Evolutionary conservation across 2,329 filamentous ascomycete species (phyloP).

Genomic region (Aspergillus candidus): DNA sequence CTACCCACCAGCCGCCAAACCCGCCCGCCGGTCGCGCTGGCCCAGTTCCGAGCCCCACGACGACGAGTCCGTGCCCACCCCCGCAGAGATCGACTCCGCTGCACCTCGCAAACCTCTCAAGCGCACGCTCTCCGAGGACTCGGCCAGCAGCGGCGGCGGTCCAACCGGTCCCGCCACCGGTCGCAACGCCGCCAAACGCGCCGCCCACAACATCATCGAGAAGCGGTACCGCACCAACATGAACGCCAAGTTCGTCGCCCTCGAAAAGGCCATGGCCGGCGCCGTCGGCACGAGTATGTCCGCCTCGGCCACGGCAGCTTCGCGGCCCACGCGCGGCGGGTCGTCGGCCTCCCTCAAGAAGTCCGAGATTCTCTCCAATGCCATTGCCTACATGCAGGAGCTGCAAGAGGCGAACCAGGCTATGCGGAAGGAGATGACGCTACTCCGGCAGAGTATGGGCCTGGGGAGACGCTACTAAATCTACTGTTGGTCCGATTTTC

Average conservation of each 20-base stretch:
- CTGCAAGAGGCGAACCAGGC: slow-evolving; percentile 31
- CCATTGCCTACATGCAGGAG: slow-evolving; percentile 31
- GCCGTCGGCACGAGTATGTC: slow-evolving; percentile 5
- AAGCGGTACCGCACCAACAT: slow-evolving; percentile 40
- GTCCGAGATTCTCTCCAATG: slow-evolving; percentile 33
- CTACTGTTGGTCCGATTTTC: no score
- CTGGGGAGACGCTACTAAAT: no score
- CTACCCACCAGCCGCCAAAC: slow-evolving; percentile 3
- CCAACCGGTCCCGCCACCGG: slow-evolving; percentile 10
- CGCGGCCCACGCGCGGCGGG: slow-evolving; percentile 20
- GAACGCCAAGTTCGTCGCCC: slow-evolving; percentile 37
- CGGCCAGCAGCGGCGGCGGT: slow-evolving; percentile 16
- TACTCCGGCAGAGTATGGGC: slow-evolving; percentile 23
- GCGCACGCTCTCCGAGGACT: slow-evolving; percentile 23
- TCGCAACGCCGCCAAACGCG: slow-evolving; percentile 35
- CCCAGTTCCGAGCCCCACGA: slow-evolving; percentile 27
- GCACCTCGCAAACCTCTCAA: slow-evolving; percentile 9
- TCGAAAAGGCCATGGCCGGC: slow-evolving; percentile 33
- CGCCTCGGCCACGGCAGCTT: background rate
- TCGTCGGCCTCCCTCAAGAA: slow-evolving; percentile 31
- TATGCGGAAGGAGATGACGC: slow-evolving; percentile 27
- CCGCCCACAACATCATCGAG: slow-evolving; percentile 38
- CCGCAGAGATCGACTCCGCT: slow-evolving; percentile 6
- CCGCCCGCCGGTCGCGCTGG: slow-evolving; percentile 5
- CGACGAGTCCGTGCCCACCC: slow-evolving; percentile 10